Evolutionary conservation across 495 filamentous ascomycete genomes (phyloP), one percentile per base, ranked within the genome.

Genomic region (Apiosordaria backusii): DNA sequence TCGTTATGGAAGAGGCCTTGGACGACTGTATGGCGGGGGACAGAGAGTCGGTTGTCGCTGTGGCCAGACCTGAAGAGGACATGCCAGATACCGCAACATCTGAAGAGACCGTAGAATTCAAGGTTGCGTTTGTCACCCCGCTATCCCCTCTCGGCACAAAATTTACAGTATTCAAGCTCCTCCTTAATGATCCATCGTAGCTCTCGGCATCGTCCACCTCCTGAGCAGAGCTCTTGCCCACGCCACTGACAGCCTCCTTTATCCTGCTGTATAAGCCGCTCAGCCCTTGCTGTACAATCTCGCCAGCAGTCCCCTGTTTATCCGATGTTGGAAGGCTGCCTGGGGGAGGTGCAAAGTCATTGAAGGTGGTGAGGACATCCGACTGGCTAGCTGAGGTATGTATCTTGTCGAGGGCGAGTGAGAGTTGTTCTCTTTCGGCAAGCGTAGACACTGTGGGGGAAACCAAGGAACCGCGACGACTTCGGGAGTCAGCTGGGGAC

Each of bases 221-320:
- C 21, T 74, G 67, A 55, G 69, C 77, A 9, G 86, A 84, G 65
- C 89, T 86, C 70, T 88, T 90, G 60, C 84, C 86, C 45, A 82
- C 78, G 18, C 71, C 90, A 1, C 88, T 87, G 35, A 96, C 92
- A 0, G 87, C 92, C 40, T 88, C 90, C 75, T 86, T 86, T 72
- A 97, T 82, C 19, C 91, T 87, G 79, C 82, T 93, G 74, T 96
- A 97, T 18, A 97, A 73, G 1, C 92, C 92, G 73, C 89, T 96
- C 35, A 97, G 75, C 1, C 93, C 92, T 71, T 92, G 89, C 61
- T 93, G 91, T 4, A 89, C 82, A 4, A 92, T 74, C 59, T 95
- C 92, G 18, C 87, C 86, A 18, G 89, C 81, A 22, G 89, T 79
- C 9, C 84, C 84, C 72, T 91, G 92, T 55, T 78, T 86, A 67